phyloP scores from a whole-genome alignment of 2,329 filamentous ascomycete genomes.

The Orbilia quercus region DNA sequence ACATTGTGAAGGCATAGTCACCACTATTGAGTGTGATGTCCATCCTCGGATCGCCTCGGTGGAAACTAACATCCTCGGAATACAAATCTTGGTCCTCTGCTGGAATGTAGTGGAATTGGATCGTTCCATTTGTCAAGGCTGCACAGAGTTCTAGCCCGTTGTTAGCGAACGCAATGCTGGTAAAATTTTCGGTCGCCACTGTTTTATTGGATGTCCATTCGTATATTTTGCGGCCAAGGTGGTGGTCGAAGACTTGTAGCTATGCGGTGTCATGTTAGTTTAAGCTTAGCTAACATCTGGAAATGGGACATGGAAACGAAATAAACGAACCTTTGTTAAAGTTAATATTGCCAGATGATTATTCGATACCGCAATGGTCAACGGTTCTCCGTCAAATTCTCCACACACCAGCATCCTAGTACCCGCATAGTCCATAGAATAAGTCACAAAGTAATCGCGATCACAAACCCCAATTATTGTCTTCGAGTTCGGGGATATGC shows the following conservation, averaged over 20 bases:
- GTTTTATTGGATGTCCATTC: slow-evolving; percentile 47
- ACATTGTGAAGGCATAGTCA: slow-evolving; percentile 53
- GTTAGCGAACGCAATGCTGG: slow-evolving; percentile 41
- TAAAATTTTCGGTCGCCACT: slow-evolving; percentile 46
- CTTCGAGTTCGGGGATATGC: slow-evolving; percentile 42
- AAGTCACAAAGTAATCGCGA: slow-evolving; percentile 42
- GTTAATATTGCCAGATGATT: slow-evolving; percentile 50
- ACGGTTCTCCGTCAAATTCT: slow-evolving; percentile 45
- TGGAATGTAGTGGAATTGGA: slow-evolving; percentile 52
- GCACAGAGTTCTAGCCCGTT: slow-evolving; percentile 45
- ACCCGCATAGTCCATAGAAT: slow-evolving; percentile 36
- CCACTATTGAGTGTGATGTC: slow-evolving; percentile 37
- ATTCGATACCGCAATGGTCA: slow-evolving; percentile 43
- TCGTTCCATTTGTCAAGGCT: slow-evolving; percentile 39
- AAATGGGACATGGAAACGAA: not conserved
- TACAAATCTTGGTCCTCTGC: slow-evolving; percentile 36
- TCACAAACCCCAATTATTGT: slow-evolving; percentile 47
- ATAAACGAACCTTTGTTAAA: slow-evolving; percentile 44
- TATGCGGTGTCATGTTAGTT: not conserved
- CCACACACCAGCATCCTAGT: slow-evolving; percentile 26
- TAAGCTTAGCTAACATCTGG: not conserved
- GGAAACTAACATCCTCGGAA: slow-evolving; percentile 41
- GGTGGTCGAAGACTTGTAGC: slow-evolving; percentile 54
- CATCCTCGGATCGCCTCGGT: slow-evolving; percentile 45
- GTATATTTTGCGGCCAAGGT: slow-evolving; percentile 41